phyloP scores from a whole-genome alignment of 2,329 filamentous ascomycete genomes.

The Epichloe sibirici region DNA sequence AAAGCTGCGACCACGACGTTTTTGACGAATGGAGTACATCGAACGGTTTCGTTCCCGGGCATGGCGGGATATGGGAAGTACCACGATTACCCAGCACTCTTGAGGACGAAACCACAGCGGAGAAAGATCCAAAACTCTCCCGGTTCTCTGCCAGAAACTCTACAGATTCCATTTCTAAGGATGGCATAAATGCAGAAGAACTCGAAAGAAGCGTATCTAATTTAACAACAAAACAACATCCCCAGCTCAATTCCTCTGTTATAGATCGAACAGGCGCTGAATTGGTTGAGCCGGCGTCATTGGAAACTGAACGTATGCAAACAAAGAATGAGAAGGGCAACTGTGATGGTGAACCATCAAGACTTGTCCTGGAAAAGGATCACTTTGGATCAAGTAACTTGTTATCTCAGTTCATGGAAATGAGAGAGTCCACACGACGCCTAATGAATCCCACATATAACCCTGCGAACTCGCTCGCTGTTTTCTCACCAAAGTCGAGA shows the following conservation, averaged over 20 bases:
- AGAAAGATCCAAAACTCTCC: not conserved
- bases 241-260: not conserved
- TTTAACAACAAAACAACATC: not conserved
- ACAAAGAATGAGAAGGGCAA: not conserved
- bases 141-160: not conserved
- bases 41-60: not conserved
- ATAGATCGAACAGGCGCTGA: not conserved
- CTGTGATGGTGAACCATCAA: not conserved
- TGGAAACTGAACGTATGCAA: not conserved
- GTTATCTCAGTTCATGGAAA: slow-evolving; percentile 5
- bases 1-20: not conserved
- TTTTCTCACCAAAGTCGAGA: not conserved
- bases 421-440: not conserved
- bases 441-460: not conserved
- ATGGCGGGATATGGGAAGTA: not conserved
- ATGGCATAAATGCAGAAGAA: not conserved
- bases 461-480: not conserved
- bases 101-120: not conserved
- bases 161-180: not conserved
- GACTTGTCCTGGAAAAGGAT: not conserved
- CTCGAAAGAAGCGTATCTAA: not conserved
- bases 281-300: not conserved
- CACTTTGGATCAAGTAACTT: not conserved
- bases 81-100: not conserved
- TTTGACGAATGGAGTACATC: not conserved